phyloP scores from a whole-genome alignment of 495 filamentous ascomycete genomes.

The Tetracladium setigerum region DNA sequence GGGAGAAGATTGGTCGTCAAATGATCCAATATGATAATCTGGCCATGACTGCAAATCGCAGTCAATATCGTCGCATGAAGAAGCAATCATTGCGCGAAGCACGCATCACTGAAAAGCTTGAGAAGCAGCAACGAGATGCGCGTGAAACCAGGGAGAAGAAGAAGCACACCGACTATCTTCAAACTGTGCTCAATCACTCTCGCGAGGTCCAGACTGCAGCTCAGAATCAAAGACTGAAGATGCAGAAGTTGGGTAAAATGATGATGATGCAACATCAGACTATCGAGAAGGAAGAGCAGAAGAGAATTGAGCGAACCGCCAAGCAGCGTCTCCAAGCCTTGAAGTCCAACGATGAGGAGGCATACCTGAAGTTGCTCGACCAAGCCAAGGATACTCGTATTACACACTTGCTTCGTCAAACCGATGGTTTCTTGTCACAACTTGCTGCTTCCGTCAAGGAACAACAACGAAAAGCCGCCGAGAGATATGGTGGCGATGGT shows the following conservation, averaged over 20 bases:
- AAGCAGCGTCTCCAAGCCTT: slow-evolving; percentile 98
- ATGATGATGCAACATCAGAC: slow-evolving; percentile 86
- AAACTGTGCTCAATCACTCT: slow-evolving; percentile 61
- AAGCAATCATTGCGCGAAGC: slow-evolving; percentile 94
- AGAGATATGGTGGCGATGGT: slow-evolving; percentile 63
- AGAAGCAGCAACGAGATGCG: slow-evolving; percentile 96
- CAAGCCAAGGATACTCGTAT: slow-evolving; percentile 99
- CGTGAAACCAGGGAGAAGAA: slow-evolving; percentile 91
- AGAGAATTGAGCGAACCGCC: slow-evolving; percentile 89
- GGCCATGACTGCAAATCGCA: slow-evolving; percentile 88
- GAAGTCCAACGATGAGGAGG: slow-evolving; percentile 98
- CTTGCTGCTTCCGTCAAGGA: slow-evolving; percentile 86
- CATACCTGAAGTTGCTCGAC: slow-evolving; percentile 91
- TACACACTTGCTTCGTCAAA: slow-evolving; percentile 90
- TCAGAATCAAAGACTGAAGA: slow-evolving; percentile 54
- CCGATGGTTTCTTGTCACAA: slow-evolving; percentile 92
- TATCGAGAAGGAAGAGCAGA: slow-evolving; percentile 98
- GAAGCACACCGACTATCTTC: slow-evolving; percentile 86
- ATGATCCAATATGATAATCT: slow-evolving; percentile 93
- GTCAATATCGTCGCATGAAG: slow-evolving; percentile 86
- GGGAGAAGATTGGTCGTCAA: slow-evolving; percentile 76
- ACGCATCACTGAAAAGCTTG: slow-evolving; percentile 92
- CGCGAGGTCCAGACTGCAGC: slow-evolving; percentile 54
- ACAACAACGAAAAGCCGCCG: slow-evolving; percentile 76
- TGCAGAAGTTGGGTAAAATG: slow-evolving; percentile 77